Evolutionary conservation across 1,139 yeast species (phyloP), one percentile per base, ranked within the genome.

Genomic region (Hyphopichia wangnamkhiaoensis): DNA sequence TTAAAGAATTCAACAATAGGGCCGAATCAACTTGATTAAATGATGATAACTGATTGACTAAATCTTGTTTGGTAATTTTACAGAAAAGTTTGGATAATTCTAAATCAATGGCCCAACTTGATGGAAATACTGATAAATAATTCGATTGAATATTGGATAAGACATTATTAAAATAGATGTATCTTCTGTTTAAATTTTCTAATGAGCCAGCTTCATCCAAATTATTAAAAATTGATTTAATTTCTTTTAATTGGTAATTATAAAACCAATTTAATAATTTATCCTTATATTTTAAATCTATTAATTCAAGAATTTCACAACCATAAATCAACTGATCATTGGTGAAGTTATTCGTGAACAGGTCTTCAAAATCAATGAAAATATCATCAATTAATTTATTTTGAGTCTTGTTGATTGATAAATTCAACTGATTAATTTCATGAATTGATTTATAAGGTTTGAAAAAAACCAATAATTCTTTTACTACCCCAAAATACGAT

Each of bases 191-290:
- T 34, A 93, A 65, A 59, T 93, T 93, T 45, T 93, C 98, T 45
- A 93, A 65, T 1, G 95, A 84, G 1, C 97, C 97, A 0, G 98
- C 98, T 61, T 91, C 98, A 50, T 90, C 97, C 15, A 80, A 72
- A 21, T 81, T 73, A 40, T 80, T 77, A 62, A 93, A 93, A 12
- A 93, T 88, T 18, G 79, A 68, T 31, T 77, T 76, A 41, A 93
- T 81, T 53, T 91, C 98, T 48, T 77, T 76, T 40, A 93, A 70
- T 47, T 85, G 83, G 31, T 74, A 70, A 46, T 79, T 79, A 45
- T 87, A 78, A 60, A 85, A 88, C 94, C 95, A 88, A 37, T 76
- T 77, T 14, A 82, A 64, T 31, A 91, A 65, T 50, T 83, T 79
- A 37, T 77, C 80, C 45, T 79, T 80, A 44, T 82, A 76, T 34